These are phyloP conservation scores for Microbotryum scabiosae DNA, from an alignment of 1,284 basidiomycete species.

Conservation along the genomic window DNA sequence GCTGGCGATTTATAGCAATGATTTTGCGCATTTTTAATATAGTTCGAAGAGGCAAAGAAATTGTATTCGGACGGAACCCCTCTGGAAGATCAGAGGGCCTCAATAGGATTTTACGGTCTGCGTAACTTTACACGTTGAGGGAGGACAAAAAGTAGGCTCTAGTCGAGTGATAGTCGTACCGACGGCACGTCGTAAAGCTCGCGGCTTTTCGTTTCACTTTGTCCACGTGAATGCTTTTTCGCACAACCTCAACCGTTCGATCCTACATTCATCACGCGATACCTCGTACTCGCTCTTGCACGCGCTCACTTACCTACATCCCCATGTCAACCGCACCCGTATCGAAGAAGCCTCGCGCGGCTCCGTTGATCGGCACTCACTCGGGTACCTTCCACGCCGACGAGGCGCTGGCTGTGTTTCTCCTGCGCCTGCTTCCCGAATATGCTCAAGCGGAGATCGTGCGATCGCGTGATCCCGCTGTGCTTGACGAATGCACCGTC, in stretches of 20 bases:
- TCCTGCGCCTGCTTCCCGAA: conserved; percentile 67
- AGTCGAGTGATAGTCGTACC: no score
- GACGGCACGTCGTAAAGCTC: no score
- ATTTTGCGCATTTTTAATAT: no score
- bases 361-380: conserved; percentile 25
- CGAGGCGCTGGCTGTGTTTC: conserved; percentile 86
- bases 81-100: no score
- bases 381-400: conserved; percentile 85
- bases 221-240: neutral
- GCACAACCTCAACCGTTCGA: neutral
- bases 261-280: neutral
- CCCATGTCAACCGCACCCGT: conserved; percentile 4
- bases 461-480: conserved; percentile 67
- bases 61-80: no score
- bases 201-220: no score
- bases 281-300: neutral
- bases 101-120: no score
- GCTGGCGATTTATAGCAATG: no score
- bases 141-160: no score
- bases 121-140: no score
- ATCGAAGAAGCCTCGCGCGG: conserved; percentile 16
- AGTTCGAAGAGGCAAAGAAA: no score
- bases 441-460: conserved; percentile 71
- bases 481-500: conserved; percentile 78
- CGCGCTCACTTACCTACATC: neutral